These are phyloP conservation scores for Vitis hybrid DNA, from an alignment of 177 flowering plant species.

Conservation along the genomic window DNA sequence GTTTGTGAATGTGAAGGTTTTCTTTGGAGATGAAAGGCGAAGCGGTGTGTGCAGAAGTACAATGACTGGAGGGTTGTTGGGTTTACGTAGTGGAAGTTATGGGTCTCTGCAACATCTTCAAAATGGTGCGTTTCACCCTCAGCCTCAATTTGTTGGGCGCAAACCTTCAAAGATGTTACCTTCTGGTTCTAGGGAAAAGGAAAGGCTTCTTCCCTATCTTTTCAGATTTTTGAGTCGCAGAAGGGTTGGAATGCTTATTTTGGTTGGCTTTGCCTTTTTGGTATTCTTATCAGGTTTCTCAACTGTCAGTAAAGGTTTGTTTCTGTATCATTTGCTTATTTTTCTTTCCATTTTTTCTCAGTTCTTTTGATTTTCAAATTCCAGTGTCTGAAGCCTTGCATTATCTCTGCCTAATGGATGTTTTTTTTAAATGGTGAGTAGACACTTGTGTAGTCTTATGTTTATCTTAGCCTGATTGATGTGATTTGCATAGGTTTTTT, in stretches of 20 bases:
- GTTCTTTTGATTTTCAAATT: not conserved
- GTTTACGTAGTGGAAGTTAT: slow-evolving; percentile 38
- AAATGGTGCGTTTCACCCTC: slow-evolving; percentile 22
- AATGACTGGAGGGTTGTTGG: slow-evolving; percentile 61
- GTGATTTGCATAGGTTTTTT: too few relatives aligned
- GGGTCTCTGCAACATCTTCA: slow-evolving; percentile 40
- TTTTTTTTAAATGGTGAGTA: too few relatives aligned
- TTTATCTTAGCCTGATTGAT: too few relatives aligned
- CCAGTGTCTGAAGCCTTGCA: too few relatives aligned
- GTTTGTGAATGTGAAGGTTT: slow-evolving; percentile 14
- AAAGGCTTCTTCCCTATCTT: slow-evolving; percentile 27
- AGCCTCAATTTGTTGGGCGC: slow-evolving; percentile 17
- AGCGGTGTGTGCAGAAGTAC: slow-evolving; percentile 26
- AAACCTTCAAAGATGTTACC: slow-evolving; percentile 33
- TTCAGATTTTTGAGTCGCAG: slow-evolving; percentile 33
- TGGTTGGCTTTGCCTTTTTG: slow-evolving; percentile 37
- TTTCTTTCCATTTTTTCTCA: not conserved
- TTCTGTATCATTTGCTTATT: not conserved
- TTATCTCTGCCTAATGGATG: too few relatives aligned
- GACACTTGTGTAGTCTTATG: too few relatives aligned
- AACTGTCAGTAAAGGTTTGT: slow-evolving; percentile 43
- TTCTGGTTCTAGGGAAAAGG: slow-evolving; percentile 43
- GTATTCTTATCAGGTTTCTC: slow-evolving; percentile 41
- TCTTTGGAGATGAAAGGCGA: slow-evolving; percentile 26
- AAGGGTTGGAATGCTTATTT: slow-evolving; percentile 47